phyloP scores from a whole-genome alignment of 177 flowering plant genomes.

The Vitis hybrid region DNA sequence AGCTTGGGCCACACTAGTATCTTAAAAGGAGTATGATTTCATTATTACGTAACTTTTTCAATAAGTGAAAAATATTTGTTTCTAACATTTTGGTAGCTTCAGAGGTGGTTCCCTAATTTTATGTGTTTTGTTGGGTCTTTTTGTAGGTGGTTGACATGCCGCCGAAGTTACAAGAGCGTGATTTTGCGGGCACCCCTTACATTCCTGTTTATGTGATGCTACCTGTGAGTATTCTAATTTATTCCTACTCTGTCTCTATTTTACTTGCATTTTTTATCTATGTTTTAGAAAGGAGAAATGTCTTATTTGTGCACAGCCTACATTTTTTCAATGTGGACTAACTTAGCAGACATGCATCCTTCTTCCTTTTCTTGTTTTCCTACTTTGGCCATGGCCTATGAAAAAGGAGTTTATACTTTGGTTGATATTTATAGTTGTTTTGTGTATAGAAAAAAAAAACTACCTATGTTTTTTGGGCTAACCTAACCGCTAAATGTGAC shows the following conservation, averaged over 20 bases:
- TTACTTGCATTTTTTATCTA: not conserved
- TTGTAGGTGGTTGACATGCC: conserved; percentile 44
- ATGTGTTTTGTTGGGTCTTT: conserved; percentile 2
- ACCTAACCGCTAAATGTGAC: not conserved
- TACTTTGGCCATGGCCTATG: not conserved
- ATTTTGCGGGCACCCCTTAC: conserved; percentile 79
- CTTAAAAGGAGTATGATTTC: not conserved
- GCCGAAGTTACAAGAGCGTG: conserved; percentile 60
- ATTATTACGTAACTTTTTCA: not conserved
- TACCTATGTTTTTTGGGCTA: no score
- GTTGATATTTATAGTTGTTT: not conserved
- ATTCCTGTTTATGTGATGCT: conserved; percentile 96
- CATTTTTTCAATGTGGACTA: not conserved
- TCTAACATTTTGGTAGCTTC: not conserved
- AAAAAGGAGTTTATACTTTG: not conserved
- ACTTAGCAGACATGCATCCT: not conserved
- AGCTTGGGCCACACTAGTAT: not conserved
- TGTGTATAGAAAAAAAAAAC: no score
- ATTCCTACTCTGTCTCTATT: not conserved
- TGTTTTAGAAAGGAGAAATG: not conserved
- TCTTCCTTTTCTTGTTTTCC: not conserved
- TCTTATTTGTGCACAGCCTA: not conserved
- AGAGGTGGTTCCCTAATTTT: not conserved
- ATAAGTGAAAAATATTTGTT: not conserved
- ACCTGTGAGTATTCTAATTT: conserved; percentile 61